Evolutionary conservation across 495 filamentous ascomycete genomes (phyloP), one percentile per base, ranked within the genome.

Genomic region (Talaromyces adpressus): DNA sequence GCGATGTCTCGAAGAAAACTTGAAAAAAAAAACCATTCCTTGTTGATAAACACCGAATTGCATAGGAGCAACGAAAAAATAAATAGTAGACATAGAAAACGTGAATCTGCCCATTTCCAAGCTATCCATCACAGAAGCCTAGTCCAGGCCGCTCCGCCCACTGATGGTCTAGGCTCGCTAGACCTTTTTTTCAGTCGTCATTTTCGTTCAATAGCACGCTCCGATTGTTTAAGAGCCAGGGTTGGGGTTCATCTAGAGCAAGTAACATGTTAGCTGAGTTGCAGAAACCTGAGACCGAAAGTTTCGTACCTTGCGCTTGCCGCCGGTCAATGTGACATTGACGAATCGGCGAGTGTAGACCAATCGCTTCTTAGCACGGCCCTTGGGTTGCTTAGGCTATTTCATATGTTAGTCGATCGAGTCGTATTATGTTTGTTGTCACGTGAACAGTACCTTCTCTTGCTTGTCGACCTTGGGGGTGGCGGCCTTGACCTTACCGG

Each of bases 331-430:
- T 71, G 92, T 96, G 75, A 99, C 93, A 84, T 98, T 99, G 68
- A 99, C 95, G 86, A 99, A 99, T 69, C 94, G 92, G 77, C 94
- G 90, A 70, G 92, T 98, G 85, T 99, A 98, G 68, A 83, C 85
- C 71, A 97, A 88, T 72, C 94, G 88, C 92, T 98, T 99, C 88
- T 93, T 93, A 69, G 94, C 94, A 71, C 94, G 92, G 76, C 94
- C 94, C 87, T 99, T 98, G 76, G 94, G 94, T 69, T 83, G 70
- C 78, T 81, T 81, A 67, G 72, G 69, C 77, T 81, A 77, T 76
- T 79, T 73, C 66, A 76, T 74, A 9, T 62, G 18, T 32, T 54
- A 30, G 45, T 14, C 25, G 25, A 45, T 12, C 20, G 57, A 41
- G 27, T 34, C 3, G 8, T 41, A 22, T 5, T 65, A 53, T 64